A percentile compares a stretch with the other conserved stretches of the same genome.
Conservation (phyloP, 257 asterid species). For the Forsythia viridissima region DNA sequence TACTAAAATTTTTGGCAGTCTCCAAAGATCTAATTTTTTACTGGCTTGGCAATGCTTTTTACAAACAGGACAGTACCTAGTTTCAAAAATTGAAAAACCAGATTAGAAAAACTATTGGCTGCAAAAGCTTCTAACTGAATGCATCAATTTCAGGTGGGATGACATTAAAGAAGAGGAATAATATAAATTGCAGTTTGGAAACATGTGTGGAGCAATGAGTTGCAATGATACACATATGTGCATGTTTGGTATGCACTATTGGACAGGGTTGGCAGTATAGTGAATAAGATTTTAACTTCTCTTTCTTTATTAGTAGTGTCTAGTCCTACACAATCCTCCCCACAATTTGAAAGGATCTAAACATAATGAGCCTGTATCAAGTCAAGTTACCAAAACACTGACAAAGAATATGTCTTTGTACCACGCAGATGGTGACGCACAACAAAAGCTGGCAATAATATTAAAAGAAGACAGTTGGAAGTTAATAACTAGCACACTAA, state of each 20-base stretch:
- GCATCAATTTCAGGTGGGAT: constrained; percentile 7
- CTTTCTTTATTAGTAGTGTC: background rate
- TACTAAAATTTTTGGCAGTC: constrained; percentile 86
- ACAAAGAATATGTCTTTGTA: background rate
- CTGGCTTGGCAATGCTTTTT: constrained; percentile 90
- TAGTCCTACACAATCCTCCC: background rate
- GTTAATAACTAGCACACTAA: constrained; percentile 46
- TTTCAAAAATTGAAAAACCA: constrained; percentile 22
- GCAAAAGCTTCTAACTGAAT: constrained; percentile 20
- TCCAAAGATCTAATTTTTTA: constrained; percentile 90
- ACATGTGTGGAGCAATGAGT: background rate
- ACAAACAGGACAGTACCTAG: constrained; percentile 85
- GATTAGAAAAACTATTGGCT: constrained; percentile 16
- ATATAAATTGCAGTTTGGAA: background rate
- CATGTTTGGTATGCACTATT: background rate
- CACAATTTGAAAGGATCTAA: background rate
- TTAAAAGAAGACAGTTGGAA: constrained; percentile 9
- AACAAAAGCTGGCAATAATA: constrained; percentile 12
- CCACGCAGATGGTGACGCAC: background rate
- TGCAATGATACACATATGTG: background rate
- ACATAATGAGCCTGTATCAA: constrained; percentile 13
- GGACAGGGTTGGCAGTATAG: background rate
- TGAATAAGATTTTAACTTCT: background rate
- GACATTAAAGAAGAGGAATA: constrained; percentile 9
- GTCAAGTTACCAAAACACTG: background rate